A percentile compares a stretch with the other conserved stretches of the same genome.
Conservation (phyloP, 768 basidiomycete species). For the Rhizopogon rudus region DNA sequence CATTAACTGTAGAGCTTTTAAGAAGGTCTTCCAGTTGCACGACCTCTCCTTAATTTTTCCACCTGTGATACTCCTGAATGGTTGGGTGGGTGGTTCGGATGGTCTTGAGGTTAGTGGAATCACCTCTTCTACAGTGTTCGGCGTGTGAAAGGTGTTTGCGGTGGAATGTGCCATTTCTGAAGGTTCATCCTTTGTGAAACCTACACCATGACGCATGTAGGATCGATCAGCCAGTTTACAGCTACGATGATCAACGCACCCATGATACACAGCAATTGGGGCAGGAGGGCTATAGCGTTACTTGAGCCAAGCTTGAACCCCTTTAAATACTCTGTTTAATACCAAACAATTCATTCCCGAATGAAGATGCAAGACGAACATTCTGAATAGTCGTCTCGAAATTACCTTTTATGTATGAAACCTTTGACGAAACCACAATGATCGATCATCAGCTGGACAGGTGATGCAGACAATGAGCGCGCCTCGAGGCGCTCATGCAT, state of each 20-base stretch:
- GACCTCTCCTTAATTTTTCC: not conserved
- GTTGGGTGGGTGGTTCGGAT: not conserved
- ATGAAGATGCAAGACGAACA: too few species aligned
- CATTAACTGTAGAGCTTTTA: slow-evolving; percentile 26
- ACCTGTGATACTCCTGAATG: not conserved
- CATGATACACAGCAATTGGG: not conserved
- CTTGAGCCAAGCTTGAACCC: not conserved
- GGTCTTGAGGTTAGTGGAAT: not conserved
- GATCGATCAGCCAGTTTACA: not conserved
- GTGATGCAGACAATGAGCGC: not conserved
- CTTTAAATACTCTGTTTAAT: not conserved
- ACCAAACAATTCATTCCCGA: too few species aligned
- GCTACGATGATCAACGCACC: not conserved
- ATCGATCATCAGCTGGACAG: not conserved
- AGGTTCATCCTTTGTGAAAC: not conserved
- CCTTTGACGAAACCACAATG: too few species aligned
- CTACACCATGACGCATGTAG: not conserved
- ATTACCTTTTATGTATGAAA: not conserved
- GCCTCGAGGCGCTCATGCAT: not conserved
- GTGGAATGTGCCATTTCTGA: not conserved
- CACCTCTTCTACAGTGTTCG: not conserved
- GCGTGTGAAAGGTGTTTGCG: not conserved
- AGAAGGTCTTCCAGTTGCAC: not conserved
- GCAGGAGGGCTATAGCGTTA: not conserved
- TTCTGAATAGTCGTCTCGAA: not conserved